Percentiles rank a stretch among this genome's conserved stretches.
Conservation (phyloP, 202 grass and related monocot species). For the Carex sylvatica region DNA sequence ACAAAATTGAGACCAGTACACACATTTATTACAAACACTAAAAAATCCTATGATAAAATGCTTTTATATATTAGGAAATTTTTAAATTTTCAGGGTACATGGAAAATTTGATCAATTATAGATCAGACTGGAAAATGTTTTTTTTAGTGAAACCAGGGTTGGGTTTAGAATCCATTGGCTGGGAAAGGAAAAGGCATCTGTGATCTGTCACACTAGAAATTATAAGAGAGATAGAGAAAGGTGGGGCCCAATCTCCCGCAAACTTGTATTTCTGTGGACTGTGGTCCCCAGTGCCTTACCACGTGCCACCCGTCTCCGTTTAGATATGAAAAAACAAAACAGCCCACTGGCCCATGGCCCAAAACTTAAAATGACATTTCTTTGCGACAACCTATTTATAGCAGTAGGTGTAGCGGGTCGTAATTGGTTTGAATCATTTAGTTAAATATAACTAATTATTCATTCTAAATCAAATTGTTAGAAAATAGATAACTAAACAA, state of each 20-base stretch:
- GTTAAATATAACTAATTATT: too few relatives aligned
- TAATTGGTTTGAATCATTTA: too few relatives aligned
- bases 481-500: too few relatives aligned
- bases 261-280: neutral
- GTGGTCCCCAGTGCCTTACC: neutral
- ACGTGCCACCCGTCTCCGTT: neutral
- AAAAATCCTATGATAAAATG: too few relatives aligned
- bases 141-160: neutral
- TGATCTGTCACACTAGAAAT: neutral
- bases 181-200: too few relatives aligned
- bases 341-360: neutral
- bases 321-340: neutral
- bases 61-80: too few relatives aligned
- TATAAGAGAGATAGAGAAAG: neutral
- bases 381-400: neutral
- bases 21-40: too few relatives aligned
- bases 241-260: neutral
- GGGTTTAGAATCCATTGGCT: constrained; percentile 12
- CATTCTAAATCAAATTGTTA: too few relatives aligned
- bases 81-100: neutral
- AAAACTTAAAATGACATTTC: neutral
- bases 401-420: neutral
- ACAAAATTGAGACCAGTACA: too few relatives aligned
- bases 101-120: neutral
- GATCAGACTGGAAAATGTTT: neutral